Evolutionary conservation across 1,284 basidiomycete species (phyloP).

Genomic region (Salmacisia buchloeana): DNA sequence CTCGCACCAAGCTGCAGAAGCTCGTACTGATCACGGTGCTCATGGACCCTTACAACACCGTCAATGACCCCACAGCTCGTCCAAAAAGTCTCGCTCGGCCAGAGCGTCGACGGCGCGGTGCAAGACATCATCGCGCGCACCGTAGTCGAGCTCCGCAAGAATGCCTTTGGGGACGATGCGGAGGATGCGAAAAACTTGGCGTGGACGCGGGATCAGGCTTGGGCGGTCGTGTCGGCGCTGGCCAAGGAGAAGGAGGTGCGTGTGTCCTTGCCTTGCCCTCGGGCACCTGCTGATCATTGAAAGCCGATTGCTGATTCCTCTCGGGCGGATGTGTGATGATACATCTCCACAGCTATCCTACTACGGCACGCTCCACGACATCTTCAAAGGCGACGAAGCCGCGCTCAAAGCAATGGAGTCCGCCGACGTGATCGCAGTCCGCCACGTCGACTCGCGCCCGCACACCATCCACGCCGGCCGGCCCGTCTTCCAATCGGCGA

Average conservation of each 20-base stretch:
- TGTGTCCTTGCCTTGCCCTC: not conserved
- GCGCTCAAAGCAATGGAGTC: slow-evolving; percentile 80
- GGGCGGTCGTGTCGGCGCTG: slow-evolving; percentile 73
- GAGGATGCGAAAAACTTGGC: slow-evolving; percentile 75
- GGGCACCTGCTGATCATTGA: not conserved
- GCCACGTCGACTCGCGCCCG: slow-evolving; percentile 75
- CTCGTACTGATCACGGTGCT: too few species aligned
- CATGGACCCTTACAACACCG: not conserved
- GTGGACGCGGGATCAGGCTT: slow-evolving; percentile 84
- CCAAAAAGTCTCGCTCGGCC: slow-evolving; percentile 38
- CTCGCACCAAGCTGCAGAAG: too few species aligned
- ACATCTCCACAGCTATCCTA: slow-evolving; percentile 59
- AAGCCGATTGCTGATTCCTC: not conserved
- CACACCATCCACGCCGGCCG: slow-evolving; percentile 79
- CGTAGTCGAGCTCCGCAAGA: slow-evolving; percentile 78
- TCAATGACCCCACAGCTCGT: slow-evolving; percentile 17
- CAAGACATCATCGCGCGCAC: slow-evolving; percentile 60
- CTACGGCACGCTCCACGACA: slow-evolving; percentile 72
- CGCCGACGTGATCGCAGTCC: slow-evolving; percentile 77
- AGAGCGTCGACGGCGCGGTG: slow-evolving; percentile 33
- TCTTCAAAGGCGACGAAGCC: slow-evolving; percentile 84
- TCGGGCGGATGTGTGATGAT: too few species aligned
- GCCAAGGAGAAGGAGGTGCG: slow-evolving; percentile 65
- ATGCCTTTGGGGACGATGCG: slow-evolving; percentile 80
- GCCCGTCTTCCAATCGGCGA: slow-evolving; percentile 80